Base-by-base conservation (phyloP, 192 early-diverging fungal species). In the Coemansia sp. region DNA sequence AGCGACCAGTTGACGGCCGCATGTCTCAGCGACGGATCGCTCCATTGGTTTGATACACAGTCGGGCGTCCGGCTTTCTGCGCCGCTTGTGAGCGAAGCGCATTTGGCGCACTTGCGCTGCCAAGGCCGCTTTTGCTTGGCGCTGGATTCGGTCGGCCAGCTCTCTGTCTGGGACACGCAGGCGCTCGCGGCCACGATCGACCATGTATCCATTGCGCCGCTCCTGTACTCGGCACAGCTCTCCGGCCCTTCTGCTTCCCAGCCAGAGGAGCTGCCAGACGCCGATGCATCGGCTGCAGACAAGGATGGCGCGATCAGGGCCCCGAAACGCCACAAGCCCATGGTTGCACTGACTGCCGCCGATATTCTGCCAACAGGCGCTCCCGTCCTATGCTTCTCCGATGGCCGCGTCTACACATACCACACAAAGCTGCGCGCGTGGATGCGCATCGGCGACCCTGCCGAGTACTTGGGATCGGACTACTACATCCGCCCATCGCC, bases 11-110 rank as follows among this genome's bases (percentile, higher is more conserved):
- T 66, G n/a, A 39, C 64, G 2, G 78, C 69, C 1, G 78, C 51
- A 5, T 52, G 56, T 20, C 38, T 68, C 18, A 45, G 24, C 23
- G 73, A 81, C 12, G 78, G 73, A 9, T 62, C 69, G 0, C 16
- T 81, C 60, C 78, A 81, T 35, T 63, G 65, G 69, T 72, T 81
- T 20, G 78, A 72, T 23, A 61, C 66, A 6, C 30, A 3, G 18
- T 74, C 77, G 44, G 78, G 78, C 35, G 69, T 72, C 18, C 68
- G 78, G 0, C 69, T 72, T n/a, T 12, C 60, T 5, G 62, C 73
- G 52, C 66, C 78, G 14, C 34, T 81, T 0, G 52, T 66, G 35
- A 5, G 44, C 49, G 78, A 75, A 21, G 72, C 73, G 14, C 73
- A 67, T 12, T 10, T 70, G 16, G 69, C 69, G 26, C 65, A 71